These are phyloP conservation scores for Boletus pseudo-olivaceus DNA, from an alignment of 768 basidiomycete genomes.

Conservation along the genomic window DNA sequence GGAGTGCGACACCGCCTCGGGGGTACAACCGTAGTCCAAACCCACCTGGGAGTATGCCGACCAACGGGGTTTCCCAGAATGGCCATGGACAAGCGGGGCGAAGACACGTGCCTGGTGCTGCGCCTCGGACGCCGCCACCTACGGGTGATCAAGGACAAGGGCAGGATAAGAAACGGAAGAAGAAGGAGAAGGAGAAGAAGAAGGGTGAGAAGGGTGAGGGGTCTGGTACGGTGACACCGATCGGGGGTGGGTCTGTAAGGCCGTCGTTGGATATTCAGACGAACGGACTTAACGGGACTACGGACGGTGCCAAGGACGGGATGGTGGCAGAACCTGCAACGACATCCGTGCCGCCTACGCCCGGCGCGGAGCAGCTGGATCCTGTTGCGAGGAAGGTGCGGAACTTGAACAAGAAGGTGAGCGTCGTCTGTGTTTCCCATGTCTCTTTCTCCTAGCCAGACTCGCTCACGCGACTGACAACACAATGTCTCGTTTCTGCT, in stretches of 20 bases:
- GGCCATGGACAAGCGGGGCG: slow-evolving; percentile 29
- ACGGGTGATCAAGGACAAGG: slow-evolving; percentile 33
- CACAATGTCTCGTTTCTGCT: neutral
- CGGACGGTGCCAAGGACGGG: slow-evolving; percentile 16
- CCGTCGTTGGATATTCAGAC: slow-evolving; percentile 38
- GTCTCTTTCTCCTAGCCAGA: neutral
- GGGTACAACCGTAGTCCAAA: slow-evolving; percentile 57
- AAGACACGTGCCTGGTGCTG: slow-evolving; percentile 68
- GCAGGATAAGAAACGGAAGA: slow-evolving; percentile 42
- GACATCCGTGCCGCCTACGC: slow-evolving; percentile 46
- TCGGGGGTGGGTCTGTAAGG: slow-evolving; percentile 21
- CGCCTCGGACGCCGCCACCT: slow-evolving; percentile 46
- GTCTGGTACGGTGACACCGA: slow-evolving; percentile 29
- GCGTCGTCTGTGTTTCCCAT: neutral
- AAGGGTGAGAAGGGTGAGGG: slow-evolving; percentile 40
- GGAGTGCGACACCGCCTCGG: slow-evolving; percentile 61
- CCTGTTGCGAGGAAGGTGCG: slow-evolving; percentile 88
- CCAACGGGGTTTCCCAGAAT: slow-evolving; percentile 33
- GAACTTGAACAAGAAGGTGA: slow-evolving; percentile 93
- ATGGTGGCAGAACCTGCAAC: slow-evolving; percentile 4
- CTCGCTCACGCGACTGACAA: neutral
- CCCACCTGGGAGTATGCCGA: slow-evolving; percentile 44
- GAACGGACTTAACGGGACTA: slow-evolving; percentile 19
- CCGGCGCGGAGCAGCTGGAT: slow-evolving; percentile 64
- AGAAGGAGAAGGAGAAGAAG: slow-evolving; percentile 59